Evolutionary conservation across 352 stramenopile genomes (phyloP), one percentile per base, ranked within the genome.

Genomic region (Pythium oligandrum): DNA sequence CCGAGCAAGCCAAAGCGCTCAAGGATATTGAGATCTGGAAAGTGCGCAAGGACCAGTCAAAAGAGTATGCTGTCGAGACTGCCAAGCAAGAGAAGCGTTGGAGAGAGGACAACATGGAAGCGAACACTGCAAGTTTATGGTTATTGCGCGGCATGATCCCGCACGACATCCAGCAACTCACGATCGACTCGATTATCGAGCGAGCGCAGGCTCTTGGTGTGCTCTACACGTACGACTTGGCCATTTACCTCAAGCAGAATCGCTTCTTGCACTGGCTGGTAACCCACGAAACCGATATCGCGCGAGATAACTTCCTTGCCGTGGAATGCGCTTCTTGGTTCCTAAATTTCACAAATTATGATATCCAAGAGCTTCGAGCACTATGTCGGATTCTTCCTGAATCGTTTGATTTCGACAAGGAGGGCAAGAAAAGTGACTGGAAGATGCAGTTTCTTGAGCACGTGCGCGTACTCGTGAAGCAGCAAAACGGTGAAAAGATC

Each of bases 171-270:
- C 64, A 80, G 30, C 65, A 80, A 40, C 57, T 92, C 34, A 84
- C 60, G 2, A 56, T 88, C 2, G 78, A 92, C 7, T 10, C 35
- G 3, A 58, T 90, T 1, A 70, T 89, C n/a, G 69, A 70, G 32
- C 59, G 61, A 37, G 75, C 78, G 6, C 54, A 53, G 2, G 34
- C 6, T 0, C 50, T 50, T 10, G 57, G 56, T 3, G 70, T 82
- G 17, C 66, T 92, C n/a, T 86, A 73, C 63, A 86, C 82, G 12
- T 83, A 84, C 53, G 82, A 93, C 37, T 59, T 93, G 34, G 79
- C 75, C 38, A 53, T 69, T 4, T 93, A 93, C 63, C 59, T 93
- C 58, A 93, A 93, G 61, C 73, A 83, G 45, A 90, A 93, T 51
- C 69, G 71, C 6, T 70, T 90, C 26, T 59, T 93, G 36, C 82